A percentile compares a stretch with the other conserved stretches of the same genome.
These are phyloP conservation scores for Diaporthe ilicicola DNA, from an alignment of 2,329 filamentous ascomycete genomes.

Conservation along the genomic window DNA sequence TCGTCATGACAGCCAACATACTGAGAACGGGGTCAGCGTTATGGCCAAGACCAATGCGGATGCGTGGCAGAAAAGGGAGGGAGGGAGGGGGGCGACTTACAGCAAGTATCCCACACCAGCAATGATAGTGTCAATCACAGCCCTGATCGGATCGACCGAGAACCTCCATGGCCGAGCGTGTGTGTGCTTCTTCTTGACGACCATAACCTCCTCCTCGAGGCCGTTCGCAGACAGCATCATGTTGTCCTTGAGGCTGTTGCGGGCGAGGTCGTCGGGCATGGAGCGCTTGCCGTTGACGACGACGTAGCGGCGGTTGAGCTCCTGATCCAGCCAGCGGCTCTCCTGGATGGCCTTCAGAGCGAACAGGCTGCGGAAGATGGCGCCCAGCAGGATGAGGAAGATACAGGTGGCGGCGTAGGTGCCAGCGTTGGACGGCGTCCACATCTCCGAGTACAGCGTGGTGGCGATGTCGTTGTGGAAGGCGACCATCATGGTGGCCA, in stretches of 20 bases:
- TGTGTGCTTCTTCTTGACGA: conserved; percentile 68
- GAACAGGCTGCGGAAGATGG: conserved; percentile 74
- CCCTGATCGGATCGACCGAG: conserved; percentile 79
- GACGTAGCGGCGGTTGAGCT: conserved; percentile 80
- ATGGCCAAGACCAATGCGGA: neutral
- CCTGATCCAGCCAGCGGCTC: conserved; percentile 72
- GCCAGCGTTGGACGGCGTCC: conserved; percentile 76
- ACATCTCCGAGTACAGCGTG: conserved; percentile 67
- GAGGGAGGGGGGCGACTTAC: conserved; percentile 62
- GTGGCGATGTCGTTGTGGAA: conserved; percentile 68
- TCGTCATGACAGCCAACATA: conserved; percentile 90
- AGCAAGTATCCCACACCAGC: conserved; percentile 85
- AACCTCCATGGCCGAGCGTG: conserved; percentile 78
- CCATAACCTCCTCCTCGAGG: conserved; percentile 80
- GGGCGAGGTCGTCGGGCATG: conserved; percentile 65
- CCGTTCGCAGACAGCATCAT: conserved; percentile 78
- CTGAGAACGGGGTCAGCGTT: conserved; percentile 52
- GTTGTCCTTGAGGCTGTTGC: conserved; percentile 69
- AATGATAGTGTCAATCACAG: conserved; percentile 74
- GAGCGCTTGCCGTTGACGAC: conserved; percentile 72
- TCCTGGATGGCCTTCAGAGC: conserved; percentile 74
- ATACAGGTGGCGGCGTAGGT: conserved; percentile 90
- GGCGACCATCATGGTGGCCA: conserved; percentile 59
- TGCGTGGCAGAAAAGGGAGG: neutral
- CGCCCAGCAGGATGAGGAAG: conserved; percentile 82